These are phyloP conservation scores for Hordeum pubiflorum DNA, from an alignment of 202 grass and related monocot genomes.

Conservation along the genomic window DNA sequence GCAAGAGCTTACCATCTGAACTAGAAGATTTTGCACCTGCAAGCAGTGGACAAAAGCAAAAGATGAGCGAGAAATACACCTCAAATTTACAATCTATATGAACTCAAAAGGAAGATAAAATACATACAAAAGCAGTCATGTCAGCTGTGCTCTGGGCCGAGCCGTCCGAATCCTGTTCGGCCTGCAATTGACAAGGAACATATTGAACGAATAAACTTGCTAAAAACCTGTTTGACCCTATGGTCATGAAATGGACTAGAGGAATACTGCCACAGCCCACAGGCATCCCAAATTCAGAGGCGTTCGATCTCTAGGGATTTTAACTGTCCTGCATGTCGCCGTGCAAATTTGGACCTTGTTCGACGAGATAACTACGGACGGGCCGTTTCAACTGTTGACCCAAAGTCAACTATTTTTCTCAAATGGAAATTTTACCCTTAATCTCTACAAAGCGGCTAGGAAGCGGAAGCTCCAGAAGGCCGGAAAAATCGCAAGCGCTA, in stretches of 20 bases:
- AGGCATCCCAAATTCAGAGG: background rate
- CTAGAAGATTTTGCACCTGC: constrained; percentile 88
- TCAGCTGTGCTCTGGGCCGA: constrained; percentile 61
- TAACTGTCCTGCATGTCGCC: background rate
- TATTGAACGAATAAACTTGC: background rate
- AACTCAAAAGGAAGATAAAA: background rate
- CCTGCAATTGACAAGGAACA: constrained; percentile 24
- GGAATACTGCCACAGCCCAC: background rate
- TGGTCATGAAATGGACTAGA: background rate
- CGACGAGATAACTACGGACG: background rate
- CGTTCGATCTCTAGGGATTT: background rate
- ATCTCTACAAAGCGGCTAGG: background rate
- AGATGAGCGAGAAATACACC: background rate
- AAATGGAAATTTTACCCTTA: background rate
- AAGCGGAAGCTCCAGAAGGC: background rate
- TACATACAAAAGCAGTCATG: constrained; percentile 75
- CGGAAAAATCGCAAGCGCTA: no score
- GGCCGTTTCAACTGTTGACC: background rate
- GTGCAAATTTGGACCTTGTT: background rate
- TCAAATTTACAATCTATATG: background rate
- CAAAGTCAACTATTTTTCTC: background rate
- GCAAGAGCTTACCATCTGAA: constrained; percentile 67
- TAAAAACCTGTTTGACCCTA: background rate
- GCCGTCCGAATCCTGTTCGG: constrained; percentile 55
- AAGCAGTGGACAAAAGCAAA: background rate